Conservation (phyloP, 2,329 filamentous ascomycete species). For the Neopestalotiopsis clavispora region DNA sequence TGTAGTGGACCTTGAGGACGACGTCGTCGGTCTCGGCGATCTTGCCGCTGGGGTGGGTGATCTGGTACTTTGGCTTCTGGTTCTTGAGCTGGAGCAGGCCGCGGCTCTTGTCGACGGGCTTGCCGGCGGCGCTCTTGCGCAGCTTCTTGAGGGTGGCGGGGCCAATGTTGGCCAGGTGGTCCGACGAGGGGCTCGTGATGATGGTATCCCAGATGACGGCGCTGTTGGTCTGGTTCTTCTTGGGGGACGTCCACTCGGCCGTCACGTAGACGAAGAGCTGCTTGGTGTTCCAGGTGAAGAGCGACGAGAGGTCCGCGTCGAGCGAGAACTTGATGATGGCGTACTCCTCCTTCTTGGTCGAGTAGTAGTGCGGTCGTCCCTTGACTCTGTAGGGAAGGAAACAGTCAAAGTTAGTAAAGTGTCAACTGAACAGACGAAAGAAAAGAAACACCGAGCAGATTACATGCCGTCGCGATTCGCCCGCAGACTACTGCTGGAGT, state of each 20-base stretch:
- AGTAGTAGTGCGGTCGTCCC: slow-evolving; percentile 96
- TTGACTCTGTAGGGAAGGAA: slow-evolving; percentile 70
- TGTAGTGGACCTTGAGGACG: slow-evolving; percentile 85
- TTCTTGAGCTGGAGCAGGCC: slow-evolving; percentile 80
- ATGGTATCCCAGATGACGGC: slow-evolving; percentile 97
- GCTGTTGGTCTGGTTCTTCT: slow-evolving; percentile 58
- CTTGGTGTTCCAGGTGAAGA: slow-evolving; percentile 99
- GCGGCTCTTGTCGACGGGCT: slow-evolving; percentile 63
- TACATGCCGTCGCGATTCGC: not conserved
- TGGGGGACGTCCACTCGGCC: slow-evolving; percentile 66
- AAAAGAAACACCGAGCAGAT: not conserved
- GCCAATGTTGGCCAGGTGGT: slow-evolving; percentile 65
- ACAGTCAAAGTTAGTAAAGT: not conserved
- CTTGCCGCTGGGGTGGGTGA: slow-evolving; percentile 84
- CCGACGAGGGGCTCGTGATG: slow-evolving; percentile 75
- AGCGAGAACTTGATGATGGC: slow-evolving; percentile 93
- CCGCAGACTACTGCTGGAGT: no score
- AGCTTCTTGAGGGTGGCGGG: slow-evolving; percentile 67
- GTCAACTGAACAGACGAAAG: not conserved
- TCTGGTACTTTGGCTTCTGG: slow-evolving; percentile 94
- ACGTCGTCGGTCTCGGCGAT: slow-evolving; percentile 77
- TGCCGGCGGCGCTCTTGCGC: slow-evolving; percentile 61
- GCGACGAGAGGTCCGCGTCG: slow-evolving; percentile 84
- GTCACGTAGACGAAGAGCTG: slow-evolving; percentile 97
- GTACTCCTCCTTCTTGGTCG: slow-evolving; percentile 90